A percentile compares a stretch with the other conserved stretches of the same genome.
Conservation (phyloP, 176 grass and related monocot genomes). For the Ensete glaucum region DNA sequence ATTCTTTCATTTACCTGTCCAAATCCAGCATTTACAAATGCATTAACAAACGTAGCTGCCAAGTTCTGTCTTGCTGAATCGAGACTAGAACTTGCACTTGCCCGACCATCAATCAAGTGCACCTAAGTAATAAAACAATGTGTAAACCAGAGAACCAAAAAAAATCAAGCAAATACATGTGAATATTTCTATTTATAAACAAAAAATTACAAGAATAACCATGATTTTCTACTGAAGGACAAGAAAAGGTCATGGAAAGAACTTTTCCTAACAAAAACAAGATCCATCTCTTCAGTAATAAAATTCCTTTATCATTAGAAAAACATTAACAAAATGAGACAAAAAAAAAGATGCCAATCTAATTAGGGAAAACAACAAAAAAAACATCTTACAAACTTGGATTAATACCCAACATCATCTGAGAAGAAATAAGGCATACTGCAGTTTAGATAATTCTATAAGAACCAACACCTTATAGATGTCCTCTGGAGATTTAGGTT, state of each 20-base stretch:
- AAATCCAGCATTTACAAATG: constrained; percentile 99
- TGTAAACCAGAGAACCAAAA: neutral
- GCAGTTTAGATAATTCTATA: neutral
- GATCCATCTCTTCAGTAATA: neutral
- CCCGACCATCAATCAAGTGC: constrained; percentile 89
- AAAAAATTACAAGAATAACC: neutral
- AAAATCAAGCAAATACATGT: neutral
- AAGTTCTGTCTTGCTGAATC: constrained; percentile 98
- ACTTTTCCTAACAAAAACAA: neutral
- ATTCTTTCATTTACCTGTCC: constrained; percentile 54
- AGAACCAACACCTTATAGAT: constrained; percentile 77
- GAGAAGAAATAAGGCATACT: no score
- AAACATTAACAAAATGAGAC: neutral
- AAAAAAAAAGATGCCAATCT: no score
- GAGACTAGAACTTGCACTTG: constrained; percentile 79
- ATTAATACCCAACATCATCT: no score
- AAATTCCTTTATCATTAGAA: neutral
- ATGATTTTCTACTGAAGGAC: neutral
- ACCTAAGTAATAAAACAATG: constrained; percentile 42
- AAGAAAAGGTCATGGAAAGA: neutral
- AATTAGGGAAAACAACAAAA: neutral
- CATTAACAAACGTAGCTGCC: constrained; percentile 94
- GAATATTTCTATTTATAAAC: neutral
- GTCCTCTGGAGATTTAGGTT: constrained; percentile 93
- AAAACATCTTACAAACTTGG: neutral